A percentile compares a stretch with the other conserved stretches of the same genome.
Conservation (phyloP, 495 filamentous ascomycete genomes). For the Talaromyces proteolyticus region DNA sequence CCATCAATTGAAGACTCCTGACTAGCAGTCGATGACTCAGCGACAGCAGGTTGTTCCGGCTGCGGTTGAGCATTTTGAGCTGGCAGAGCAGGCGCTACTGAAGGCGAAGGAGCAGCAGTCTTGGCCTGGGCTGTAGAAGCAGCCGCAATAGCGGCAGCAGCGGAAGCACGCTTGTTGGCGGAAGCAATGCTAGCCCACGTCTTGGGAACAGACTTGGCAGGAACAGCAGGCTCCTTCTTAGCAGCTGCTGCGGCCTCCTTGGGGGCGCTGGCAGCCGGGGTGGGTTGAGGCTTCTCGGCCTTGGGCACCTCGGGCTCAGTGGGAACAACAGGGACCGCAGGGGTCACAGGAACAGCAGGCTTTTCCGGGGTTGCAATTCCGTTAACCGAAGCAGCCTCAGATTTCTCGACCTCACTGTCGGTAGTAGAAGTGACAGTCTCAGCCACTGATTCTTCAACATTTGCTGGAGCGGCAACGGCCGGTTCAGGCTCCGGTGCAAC, state of each 20-base stretch:
- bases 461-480: constrained; percentile 15
- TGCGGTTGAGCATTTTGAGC: too few species aligned
- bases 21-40: constrained; percentile 28
- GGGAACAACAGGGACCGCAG: constrained; percentile 24
- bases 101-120: constrained; percentile 26
- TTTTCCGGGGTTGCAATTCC: constrained; percentile 22
- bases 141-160: constrained; percentile 33
- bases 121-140: constrained; percentile 20
- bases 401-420: constrained; percentile 51
- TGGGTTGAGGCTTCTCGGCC: constrained; percentile 47
- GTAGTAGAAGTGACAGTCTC: constrained; percentile 31
- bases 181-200: constrained; percentile 86
- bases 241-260: constrained; percentile 42
- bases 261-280: constrained; percentile 28
- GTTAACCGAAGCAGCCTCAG: constrained; percentile 36
- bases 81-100: constrained; percentile 23
- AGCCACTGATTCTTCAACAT: constrained; percentile 12
- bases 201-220: constrained; percentile 55
- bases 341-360: constrained; percentile 14
- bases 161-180: constrained; percentile 29
- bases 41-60: constrained; percentile 30
- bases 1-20: constrained; percentile 41
- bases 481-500: constrained; percentile 15
- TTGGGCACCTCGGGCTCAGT: constrained; percentile 43
- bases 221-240: constrained; percentile 42